phyloP scores from a whole-genome alignment of 169 alveolate genomes.

The Plasmodium reichenowi region DNA sequence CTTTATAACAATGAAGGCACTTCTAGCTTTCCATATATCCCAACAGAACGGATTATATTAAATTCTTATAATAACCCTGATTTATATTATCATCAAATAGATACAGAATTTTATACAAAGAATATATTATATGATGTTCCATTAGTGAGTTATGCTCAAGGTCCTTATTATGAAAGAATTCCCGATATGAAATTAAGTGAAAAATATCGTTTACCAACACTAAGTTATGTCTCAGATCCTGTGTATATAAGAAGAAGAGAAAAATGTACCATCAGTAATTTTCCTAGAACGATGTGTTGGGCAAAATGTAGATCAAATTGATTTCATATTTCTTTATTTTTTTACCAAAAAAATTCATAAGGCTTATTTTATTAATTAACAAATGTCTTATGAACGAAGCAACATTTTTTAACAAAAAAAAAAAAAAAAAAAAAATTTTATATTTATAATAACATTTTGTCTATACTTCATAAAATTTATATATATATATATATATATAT shows the following conservation, averaged over 20 bases:
- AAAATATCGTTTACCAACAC: conserved; percentile 58
- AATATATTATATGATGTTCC: conserved; percentile 62
- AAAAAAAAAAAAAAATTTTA: neutral
- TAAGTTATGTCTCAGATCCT: conserved; percentile 70
- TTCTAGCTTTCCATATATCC: conserved; percentile 32
- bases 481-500: no score
- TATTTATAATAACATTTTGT: no score
- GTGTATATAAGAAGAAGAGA: conserved; percentile 49
- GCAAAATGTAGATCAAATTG: conserved; percentile 16
- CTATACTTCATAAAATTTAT: no score
- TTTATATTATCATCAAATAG: conserved; percentile 69
- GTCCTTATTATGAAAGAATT: conserved; percentile 57
- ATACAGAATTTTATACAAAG: conserved; percentile 70
- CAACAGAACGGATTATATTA: conserved; percentile 57
- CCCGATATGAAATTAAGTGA: conserved; percentile 7
- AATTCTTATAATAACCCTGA: conserved; percentile 32
- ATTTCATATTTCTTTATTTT: conserved; percentile 11
- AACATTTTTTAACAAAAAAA: conserved; percentile 2
- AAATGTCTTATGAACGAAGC: neutral
- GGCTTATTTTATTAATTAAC: neutral
- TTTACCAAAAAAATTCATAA: neutral
- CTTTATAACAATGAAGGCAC: conserved; percentile 12
- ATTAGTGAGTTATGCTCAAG: conserved; percentile 72
- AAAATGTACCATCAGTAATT: conserved; percentile 32
- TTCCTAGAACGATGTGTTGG: conserved; percentile 19